phyloP scores from a whole-genome alignment of 331 rosid species.

The Arachis monticola region DNA sequence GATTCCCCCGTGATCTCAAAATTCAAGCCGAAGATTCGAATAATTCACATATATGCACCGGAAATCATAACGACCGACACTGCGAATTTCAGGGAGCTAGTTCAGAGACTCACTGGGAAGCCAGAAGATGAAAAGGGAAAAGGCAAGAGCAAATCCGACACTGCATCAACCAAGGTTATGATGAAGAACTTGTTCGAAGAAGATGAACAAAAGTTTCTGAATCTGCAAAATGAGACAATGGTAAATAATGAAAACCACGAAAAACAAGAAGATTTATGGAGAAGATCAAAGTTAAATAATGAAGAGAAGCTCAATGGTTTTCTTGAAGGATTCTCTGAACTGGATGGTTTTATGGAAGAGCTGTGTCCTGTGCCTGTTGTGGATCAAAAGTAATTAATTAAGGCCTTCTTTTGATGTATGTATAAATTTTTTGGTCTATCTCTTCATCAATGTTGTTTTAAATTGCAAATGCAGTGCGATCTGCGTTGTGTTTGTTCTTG shows the following conservation, averaged over 20 bases:
- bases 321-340: constrained; percentile 51
- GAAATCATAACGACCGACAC: constrained; percentile 54
- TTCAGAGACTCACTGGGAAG: constrained; percentile 59
- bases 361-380: constrained; percentile 35
- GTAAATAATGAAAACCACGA: constrained; percentile 29
- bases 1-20: constrained; percentile 48
- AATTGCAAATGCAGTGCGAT: too few relatives aligned
- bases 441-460: too few relatives aligned
- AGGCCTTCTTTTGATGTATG: not conserved
- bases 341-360: constrained; percentile 52
- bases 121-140: constrained; percentile 43
- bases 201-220: constrained; percentile 29
- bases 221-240: constrained; percentile 38
- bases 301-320: constrained; percentile 48
- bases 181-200: constrained; percentile 24
- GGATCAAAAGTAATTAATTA: constrained; percentile 27
- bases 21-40: constrained; percentile 48
- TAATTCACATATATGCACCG: constrained; percentile 57
- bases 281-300: constrained; percentile 42
- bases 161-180: constrained; percentile 30
- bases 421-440: not conserved
- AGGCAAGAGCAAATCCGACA: constrained; percentile 20
- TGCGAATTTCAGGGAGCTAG: constrained; percentile 59
- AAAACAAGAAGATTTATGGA: constrained; percentile 21
- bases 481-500: too few relatives aligned